Conservation (phyloP, 108 stramenopile genomes). For the Nitzschia sp. region DNA sequence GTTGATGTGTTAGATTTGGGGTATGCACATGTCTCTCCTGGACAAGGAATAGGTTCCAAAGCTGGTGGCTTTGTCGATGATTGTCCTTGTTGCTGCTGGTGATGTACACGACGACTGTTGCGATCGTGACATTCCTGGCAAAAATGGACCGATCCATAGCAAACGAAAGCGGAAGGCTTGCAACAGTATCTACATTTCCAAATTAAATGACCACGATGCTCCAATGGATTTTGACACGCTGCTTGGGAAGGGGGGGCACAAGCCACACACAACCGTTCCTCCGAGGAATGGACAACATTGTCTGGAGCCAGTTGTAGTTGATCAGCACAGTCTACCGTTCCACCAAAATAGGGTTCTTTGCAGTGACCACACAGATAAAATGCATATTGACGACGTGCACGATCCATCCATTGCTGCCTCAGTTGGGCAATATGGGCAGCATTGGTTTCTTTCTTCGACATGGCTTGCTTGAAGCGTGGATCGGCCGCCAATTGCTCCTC, state of each 20-base stretch:
- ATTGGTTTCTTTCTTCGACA: not conserved
- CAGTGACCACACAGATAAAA: slow-evolving; percentile 66
- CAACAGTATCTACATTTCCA: slow-evolving; percentile 83
- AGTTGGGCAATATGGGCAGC: not conserved
- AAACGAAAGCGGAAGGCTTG: slow-evolving; percentile 49
- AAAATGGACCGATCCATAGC: slow-evolving; percentile 69
- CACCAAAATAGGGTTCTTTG: slow-evolving; percentile 71
- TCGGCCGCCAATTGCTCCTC: slow-evolving; percentile 50
- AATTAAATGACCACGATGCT: slow-evolving; percentile 46
- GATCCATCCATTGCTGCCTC: slow-evolving; percentile 27
- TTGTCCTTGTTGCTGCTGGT: slow-evolving; percentile 16
- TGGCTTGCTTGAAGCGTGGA: slow-evolving; percentile 1
- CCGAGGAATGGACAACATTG: not conserved
- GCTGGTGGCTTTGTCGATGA: slow-evolving; percentile 9
- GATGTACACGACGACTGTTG: slow-evolving; percentile 38
- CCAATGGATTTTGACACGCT: slow-evolving; percentile 44
- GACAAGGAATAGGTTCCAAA: slow-evolving; percentile 51
- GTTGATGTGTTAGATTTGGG: slow-evolving; percentile 39
- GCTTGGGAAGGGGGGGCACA: slow-evolving; percentile 55
- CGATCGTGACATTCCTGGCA: slow-evolving; percentile 60
- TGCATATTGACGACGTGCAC: slow-evolving; percentile 52
- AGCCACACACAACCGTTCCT: slow-evolving; percentile 45
- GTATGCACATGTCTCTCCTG: slow-evolving; percentile 40
- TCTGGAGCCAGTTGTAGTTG: not conserved
- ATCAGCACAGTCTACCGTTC: slow-evolving; percentile 69